These are phyloP conservation scores for Veloporphyrellus conicus DNA, from an alignment of 1,284 basidiomycete genomes.

Conservation along the genomic window DNA sequence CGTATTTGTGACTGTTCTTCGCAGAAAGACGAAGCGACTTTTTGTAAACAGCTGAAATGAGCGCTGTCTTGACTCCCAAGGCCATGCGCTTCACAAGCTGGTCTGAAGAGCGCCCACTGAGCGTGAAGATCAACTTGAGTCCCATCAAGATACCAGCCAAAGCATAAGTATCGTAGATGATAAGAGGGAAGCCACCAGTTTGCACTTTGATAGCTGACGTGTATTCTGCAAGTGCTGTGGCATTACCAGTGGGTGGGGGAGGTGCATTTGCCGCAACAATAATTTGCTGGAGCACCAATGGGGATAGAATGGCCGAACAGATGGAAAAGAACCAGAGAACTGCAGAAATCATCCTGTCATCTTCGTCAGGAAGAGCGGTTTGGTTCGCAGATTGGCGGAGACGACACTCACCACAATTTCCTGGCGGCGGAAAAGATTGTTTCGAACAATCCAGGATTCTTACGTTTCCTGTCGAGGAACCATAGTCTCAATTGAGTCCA, in stretches of 20 bases:
- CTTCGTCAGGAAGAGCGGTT: conserved; percentile 1
- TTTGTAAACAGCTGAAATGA: conserved; percentile 31
- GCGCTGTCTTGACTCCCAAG: conserved; percentile 28
- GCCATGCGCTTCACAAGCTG: conserved; percentile 31
- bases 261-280: conserved; percentile 25
- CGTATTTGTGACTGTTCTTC: conserved; percentile 25
- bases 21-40: conserved; percentile 29
- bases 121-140: conserved; percentile 22
- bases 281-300: conserved; percentile 27
- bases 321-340: conserved; percentile 30
- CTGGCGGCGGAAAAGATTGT: conserved; percentile 17
- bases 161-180: conserved; percentile 24
- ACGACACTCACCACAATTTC: conserved; percentile 14
- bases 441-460: conserved; percentile 19
- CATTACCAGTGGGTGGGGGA: conserved; percentile 14
- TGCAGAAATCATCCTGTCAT: conserved; percentile 24
- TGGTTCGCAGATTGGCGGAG: not conserved
- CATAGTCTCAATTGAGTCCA: conserved; percentile 22
- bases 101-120: conserved; percentile 29
- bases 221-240: conserved; percentile 23
- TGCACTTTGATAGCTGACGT: conserved; percentile 15
- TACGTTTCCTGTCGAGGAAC: conserved; percentile 15
- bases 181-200: conserved; percentile 29
- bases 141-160: conserved; percentile 24
- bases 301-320: conserved; percentile 20